Conservation (phyloP, 1,139 yeast species). For the Hyphopichia wangnamkhiaoensis region DNA sequence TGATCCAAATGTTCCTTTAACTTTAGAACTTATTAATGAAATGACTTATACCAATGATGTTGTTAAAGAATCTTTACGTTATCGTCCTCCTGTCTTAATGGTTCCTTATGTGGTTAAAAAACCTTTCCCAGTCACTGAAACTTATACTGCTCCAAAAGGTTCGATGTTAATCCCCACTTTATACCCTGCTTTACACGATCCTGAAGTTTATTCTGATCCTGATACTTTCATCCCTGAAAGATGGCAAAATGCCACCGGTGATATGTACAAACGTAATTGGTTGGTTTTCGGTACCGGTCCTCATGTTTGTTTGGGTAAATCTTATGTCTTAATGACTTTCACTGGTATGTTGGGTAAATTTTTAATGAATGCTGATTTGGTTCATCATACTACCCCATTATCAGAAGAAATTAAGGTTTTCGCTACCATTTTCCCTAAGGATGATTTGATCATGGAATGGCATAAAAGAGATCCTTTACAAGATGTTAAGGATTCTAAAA, state of each 20-base stretch:
- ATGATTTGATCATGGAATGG: constrained; percentile 83
- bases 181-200: constrained; percentile 95
- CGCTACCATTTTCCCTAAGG: constrained; percentile 97
- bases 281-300: constrained; percentile 97
- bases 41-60: constrained; percentile 90
- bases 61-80: constrained; percentile 87
- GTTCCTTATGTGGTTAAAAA: constrained; percentile 94
- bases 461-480: constrained; percentile 54
- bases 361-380: constrained; percentile 73
- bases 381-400: constrained; percentile 77
- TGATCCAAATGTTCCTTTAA: constrained; percentile 62
- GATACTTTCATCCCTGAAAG: constrained; percentile 94
- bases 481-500: constrained; percentile 1
- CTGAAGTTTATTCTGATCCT: constrained; percentile 92
- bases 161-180: constrained; percentile 94
- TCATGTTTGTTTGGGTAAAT: constrained; percentile 93
- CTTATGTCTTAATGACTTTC: constrained; percentile 86
- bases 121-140: constrained; percentile 76
- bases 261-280: constrained; percentile 82
- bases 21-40: constrained; percentile 72
- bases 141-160: constrained; percentile 93
- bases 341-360: constrained; percentile 91
- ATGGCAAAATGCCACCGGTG: constrained; percentile 60
- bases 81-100: constrained; percentile 97
- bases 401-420: constrained; percentile 93